phyloP scores from a whole-genome alignment of 2,329 filamentous ascomycete genomes.

The Alternaria arborescens region DNA sequence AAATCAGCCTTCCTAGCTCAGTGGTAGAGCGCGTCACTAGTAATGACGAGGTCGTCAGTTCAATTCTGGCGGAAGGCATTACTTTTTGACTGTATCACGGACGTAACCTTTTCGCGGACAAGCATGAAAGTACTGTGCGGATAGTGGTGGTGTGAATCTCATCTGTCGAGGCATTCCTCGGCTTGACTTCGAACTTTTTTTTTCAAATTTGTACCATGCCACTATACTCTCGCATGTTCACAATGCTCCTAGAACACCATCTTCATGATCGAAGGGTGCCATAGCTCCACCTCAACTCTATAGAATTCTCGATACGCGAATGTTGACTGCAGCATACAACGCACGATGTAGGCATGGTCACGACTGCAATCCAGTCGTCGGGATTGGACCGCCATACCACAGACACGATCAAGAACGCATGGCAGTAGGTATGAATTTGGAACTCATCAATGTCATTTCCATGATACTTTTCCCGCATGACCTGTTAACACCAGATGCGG shows the following conservation, averaged over 20 bases:
- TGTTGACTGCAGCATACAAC: background rate
- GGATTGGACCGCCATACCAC: background rate
- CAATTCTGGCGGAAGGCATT: constrained; percentile 21
- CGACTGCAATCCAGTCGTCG: background rate
- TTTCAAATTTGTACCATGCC: background rate
- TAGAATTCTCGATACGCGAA: background rate
- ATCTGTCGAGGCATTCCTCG: background rate
- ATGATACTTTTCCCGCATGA: constrained; percentile 48
- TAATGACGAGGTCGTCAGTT: constrained; percentile 23
- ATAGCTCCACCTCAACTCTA: background rate
- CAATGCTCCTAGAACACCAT: background rate
- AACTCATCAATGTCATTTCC: constrained; percentile 49
- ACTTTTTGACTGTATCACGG: background rate
- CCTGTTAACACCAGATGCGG: constrained; percentile 47
- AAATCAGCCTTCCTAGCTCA: constrained; percentile 18
- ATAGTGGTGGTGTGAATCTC: background rate
- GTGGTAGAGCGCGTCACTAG: constrained; percentile 23
- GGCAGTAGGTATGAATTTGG: constrained; percentile 17
- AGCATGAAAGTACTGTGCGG: background rate
- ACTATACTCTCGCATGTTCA: background rate
- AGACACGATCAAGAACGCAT: constrained; percentile 1
- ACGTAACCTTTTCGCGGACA: background rate
- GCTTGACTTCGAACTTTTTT: background rate
- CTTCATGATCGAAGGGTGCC: too few relatives aligned
- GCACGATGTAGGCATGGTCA: background rate